Percentiles rank a stretch among this genome's conserved stretches.
Evolutionary conservation across 768 basidiomycete genomes (phyloP).

Genomic region (Boletus fagicola): DNA sequence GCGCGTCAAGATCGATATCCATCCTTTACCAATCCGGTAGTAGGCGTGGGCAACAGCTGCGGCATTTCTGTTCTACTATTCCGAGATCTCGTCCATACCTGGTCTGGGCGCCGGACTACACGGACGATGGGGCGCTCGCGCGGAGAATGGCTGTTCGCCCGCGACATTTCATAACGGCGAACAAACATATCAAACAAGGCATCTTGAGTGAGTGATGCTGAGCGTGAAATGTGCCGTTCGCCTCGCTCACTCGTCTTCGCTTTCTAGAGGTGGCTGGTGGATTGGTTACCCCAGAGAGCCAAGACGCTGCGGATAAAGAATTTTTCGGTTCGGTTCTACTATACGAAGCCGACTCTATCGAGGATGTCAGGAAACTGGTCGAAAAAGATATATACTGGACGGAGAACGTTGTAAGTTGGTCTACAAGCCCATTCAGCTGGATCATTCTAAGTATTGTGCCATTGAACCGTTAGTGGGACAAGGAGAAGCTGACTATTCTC

Average conservation of each 20-base stretch:
- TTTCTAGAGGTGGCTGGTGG: slow-evolving; percentile 52
- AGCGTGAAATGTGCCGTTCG: slow-evolving; percentile 9
- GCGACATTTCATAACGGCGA: slow-evolving; percentile 49
- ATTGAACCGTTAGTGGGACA: slow-evolving; percentile 48
- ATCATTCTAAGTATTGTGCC: not conserved
- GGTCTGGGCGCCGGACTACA: slow-evolving; percentile 67
- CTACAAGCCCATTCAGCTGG: not conserved
- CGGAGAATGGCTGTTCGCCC: slow-evolving; percentile 56
- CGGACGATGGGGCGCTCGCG: slow-evolving; percentile 53
- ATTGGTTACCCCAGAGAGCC: slow-evolving; percentile 57
- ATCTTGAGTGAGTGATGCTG: slow-evolving; percentile 45
- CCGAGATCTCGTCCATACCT: slow-evolving; percentile 28
- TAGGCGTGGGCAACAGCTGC: slow-evolving; percentile 1
- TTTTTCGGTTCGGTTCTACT: slow-evolving; percentile 61
- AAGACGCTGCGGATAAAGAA: slow-evolving; percentile 48
- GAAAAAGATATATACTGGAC: slow-evolving; percentile 46
- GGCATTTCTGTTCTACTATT: slow-evolving; percentile 11
- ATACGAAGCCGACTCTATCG: slow-evolving; percentile 52
- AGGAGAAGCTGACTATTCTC: slow-evolving; percentile 48
- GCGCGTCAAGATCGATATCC: not conserved
- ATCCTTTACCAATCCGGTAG: not conserved
- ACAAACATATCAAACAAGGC: slow-evolving; percentile 41
- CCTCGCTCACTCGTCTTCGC: slow-evolving; percentile 5
- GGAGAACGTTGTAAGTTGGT: slow-evolving; percentile 40
- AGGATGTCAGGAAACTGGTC: slow-evolving; percentile 39